phyloP scores from a whole-genome alignment of 352 stramenopile species.

The Achlya hypogyna region DNA sequence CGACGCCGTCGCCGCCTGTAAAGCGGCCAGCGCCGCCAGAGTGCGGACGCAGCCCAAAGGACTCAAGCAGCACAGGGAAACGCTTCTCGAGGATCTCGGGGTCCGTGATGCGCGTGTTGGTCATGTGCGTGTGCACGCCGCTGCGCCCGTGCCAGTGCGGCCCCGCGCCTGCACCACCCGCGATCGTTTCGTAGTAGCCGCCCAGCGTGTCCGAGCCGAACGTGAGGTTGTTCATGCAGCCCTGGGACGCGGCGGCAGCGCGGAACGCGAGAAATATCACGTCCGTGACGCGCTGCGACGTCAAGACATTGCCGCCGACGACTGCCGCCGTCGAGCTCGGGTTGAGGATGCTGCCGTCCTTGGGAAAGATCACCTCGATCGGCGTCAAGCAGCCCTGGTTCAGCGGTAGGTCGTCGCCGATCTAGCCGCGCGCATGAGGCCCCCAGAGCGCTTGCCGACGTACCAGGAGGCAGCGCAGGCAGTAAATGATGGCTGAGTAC shows the following conservation, averaged over 20 bases:
- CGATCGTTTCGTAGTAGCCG: slow-evolving; percentile 99
- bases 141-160: slow-evolving; percentile 94
- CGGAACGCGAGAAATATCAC: slow-evolving; percentile 96
- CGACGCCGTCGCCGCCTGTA: slow-evolving; percentile 91
- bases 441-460: not conserved
- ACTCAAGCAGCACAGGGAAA: slow-evolving; percentile 85
- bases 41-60: slow-evolving; percentile 68
- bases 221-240: slow-evolving; percentile 99
- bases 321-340: slow-evolving; percentile 92
- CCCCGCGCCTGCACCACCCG: slow-evolving; percentile 93
- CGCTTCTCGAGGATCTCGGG: slow-evolving; percentile 98
- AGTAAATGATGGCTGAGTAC: slow-evolving; percentile 99
- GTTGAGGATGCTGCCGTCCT: slow-evolving; percentile 90
- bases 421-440: not conserved
- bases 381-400: slow-evolving; percentile 96
- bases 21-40: slow-evolving; percentile 89
- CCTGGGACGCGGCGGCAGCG: slow-evolving; percentile 94
- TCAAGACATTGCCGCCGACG: slow-evolving; percentile 97
- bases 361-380: slow-evolving; percentile 94
- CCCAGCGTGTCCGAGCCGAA: slow-evolving; percentile 93
- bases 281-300: slow-evolving; percentile 96
- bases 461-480: slow-evolving; percentile 90
- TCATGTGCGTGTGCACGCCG: slow-evolving; percentile 99
- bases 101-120: slow-evolving; percentile 99
- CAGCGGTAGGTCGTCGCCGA: slow-evolving; percentile 91